These are phyloP conservation scores for Erythrobasidium hasegawianum DNA, from an alignment of 1,284 basidiomycete species.

Conservation along the genomic window DNA sequence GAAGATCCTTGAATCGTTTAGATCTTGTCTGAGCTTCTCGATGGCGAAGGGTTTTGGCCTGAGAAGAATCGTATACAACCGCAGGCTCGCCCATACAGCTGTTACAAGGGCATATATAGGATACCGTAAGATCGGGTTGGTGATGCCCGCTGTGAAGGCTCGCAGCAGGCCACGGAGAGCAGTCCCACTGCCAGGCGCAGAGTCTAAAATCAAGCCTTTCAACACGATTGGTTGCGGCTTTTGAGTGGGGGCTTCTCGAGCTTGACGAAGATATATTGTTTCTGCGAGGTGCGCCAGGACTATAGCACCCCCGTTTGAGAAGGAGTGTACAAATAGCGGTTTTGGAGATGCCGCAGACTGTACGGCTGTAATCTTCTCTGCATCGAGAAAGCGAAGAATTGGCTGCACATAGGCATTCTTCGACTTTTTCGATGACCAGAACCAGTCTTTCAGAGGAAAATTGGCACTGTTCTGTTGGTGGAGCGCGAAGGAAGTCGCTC, in stretches of 20 bases:
- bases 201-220: conserved; percentile 27
- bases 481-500: not conserved
- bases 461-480: no score
- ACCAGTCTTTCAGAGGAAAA: conserved; percentile 6
- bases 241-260: conserved; percentile 13
- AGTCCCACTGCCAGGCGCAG: conserved; percentile 18
- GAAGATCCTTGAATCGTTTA: conserved; percentile 7
- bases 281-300: conserved; percentile 11
- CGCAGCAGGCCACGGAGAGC: conserved; percentile 8
- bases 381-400: conserved; percentile 7
- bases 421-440: conserved; percentile 21
- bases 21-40: conserved; percentile 11
- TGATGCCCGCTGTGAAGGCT: conserved; percentile 24
- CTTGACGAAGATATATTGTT: no score
- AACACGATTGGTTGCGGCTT: no score
- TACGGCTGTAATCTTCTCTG: not conserved
- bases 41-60: conserved; percentile 1
- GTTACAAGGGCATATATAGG: conserved; percentile 5
- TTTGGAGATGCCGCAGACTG: not conserved
- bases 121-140: not conserved
- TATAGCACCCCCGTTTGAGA: conserved; percentile 27
- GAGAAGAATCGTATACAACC: not conserved
- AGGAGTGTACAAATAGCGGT: conserved; percentile 15
- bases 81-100: not conserved
- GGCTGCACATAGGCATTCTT: conserved; percentile 8